phyloP scores from a whole-genome alignment of 1,139 yeast species.

The Trichomonascaceae sp. region DNA sequence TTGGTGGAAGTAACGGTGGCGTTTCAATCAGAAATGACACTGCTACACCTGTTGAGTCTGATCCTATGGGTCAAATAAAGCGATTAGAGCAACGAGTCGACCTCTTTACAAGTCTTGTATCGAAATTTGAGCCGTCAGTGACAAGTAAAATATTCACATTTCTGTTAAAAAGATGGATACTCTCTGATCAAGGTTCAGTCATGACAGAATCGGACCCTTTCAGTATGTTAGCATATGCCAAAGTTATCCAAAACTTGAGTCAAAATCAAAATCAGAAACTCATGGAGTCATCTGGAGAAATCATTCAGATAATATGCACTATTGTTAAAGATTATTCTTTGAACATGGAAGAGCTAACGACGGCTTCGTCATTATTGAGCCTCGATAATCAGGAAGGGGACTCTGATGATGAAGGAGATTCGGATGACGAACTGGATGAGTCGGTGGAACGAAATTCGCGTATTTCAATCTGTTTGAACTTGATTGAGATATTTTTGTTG shows the following conservation, averaged over 20 bases:
- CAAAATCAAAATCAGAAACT: constrained; percentile 54
- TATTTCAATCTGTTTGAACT: constrained; percentile 26
- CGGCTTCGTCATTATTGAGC: background rate
- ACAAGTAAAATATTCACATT: constrained; percentile 46
- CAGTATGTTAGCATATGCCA: constrained; percentile 51
- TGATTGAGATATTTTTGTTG: constrained; percentile 26
- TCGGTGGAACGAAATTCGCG: constrained; percentile 28
- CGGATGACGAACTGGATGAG: constrained; percentile 23
- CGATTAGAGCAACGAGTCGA: constrained; percentile 50
- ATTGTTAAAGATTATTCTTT: constrained; percentile 34
- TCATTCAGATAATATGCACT: constrained; percentile 50
- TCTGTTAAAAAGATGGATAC: constrained; percentile 57
- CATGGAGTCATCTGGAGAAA: constrained; percentile 55
- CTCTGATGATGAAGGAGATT: constrained; percentile 25
- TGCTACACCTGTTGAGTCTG: background rate
- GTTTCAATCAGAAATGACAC: constrained; percentile 39
- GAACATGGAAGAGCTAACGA: constrained; percentile 14
- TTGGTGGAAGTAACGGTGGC: constrained; percentile 49
- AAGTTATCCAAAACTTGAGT: constrained; percentile 59
- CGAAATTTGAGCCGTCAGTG: constrained; percentile 44
- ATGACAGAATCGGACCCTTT: constrained; percentile 45
- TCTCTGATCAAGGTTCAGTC: constrained; percentile 15
- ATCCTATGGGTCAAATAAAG: constrained; percentile 29
- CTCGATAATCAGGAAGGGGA: constrained; percentile 17
- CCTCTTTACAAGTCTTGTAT: constrained; percentile 43